Percentiles rank a stretch among this genome's conserved stretches.
phyloP scores from a whole-genome alignment of 495 filamentous ascomycete species.

The Penicillium dipodomyicola region DNA sequence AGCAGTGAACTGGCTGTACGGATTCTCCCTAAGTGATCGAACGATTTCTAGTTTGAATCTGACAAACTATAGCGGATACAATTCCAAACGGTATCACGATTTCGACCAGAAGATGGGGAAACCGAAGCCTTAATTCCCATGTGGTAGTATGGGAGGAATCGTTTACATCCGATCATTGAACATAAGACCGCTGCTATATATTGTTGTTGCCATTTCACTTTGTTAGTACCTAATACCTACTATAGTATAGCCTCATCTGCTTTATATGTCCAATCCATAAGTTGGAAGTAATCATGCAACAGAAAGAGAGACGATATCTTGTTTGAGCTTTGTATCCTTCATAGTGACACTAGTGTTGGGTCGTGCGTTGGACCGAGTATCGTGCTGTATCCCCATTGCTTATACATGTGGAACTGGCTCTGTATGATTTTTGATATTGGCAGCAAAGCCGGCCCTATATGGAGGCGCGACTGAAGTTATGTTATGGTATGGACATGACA shows the following conservation, averaged over 20 bases:
- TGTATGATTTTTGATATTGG: constrained; percentile 11
- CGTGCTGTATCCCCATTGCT: background rate
- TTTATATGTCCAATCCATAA: no score
- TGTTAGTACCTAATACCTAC: background rate
- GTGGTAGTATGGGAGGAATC: background rate
- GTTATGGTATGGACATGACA: constrained; percentile 13
- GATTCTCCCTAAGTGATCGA: background rate
- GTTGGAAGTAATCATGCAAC: no score
- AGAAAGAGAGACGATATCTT: background rate
- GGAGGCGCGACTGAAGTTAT: constrained; percentile 3
- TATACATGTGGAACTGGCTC: constrained; percentile 2
- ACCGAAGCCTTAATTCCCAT: background rate
- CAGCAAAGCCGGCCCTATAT: constrained; percentile 5
- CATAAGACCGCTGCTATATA: background rate
- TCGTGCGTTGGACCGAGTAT: no score
- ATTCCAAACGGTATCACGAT: background rate
- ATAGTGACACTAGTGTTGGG: background rate
- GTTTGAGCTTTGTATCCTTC: background rate
- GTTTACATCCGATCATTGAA: background rate
- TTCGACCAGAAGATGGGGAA: background rate
- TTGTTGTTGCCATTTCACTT: background rate
- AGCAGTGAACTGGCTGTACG: background rate
- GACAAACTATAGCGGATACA: background rate
- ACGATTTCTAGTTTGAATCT: background rate
- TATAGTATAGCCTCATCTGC: background rate